A percentile compares a stretch with the other conserved stretches of the same genome.
phyloP scores from a whole-genome alignment of 805 yeast species.

The Aciculoconidium aculeatum region DNA sequence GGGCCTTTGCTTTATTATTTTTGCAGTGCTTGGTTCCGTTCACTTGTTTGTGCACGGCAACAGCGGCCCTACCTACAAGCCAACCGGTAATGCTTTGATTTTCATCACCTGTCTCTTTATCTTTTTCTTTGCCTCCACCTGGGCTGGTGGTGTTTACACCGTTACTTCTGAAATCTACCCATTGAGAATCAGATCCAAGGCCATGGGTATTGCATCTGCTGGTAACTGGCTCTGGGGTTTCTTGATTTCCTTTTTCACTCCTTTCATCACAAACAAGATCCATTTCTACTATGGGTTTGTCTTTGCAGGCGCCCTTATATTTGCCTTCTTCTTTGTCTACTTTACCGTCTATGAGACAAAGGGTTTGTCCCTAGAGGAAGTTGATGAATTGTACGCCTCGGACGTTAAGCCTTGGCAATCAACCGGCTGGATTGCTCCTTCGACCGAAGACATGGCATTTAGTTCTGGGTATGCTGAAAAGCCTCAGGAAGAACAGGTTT shows the following conservation, averaged over 20 bases:
- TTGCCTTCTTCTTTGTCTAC: slow-evolving; percentile 61
- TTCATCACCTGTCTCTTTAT: slow-evolving; percentile 60
- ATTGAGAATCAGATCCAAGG: slow-evolving; percentile 51
- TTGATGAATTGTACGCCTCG: slow-evolving; percentile 57
- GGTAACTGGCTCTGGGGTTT: slow-evolving; percentile 26
- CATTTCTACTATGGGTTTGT: slow-evolving; percentile 65
- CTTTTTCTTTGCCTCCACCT: slow-evolving; percentile 64
- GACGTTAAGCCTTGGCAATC: slow-evolving; percentile 36
- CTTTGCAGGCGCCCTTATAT: slow-evolving; percentile 56
- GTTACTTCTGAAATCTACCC: slow-evolving; percentile 67
- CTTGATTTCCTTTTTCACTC: slow-evolving; percentile 51
- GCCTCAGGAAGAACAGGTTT: slow-evolving; percentile 24
- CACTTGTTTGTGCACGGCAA: slow-evolving; percentile 36
- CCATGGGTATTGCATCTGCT: slow-evolving; percentile 24
- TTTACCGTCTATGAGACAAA: slow-evolving; percentile 72
- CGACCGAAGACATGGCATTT: slow-evolving; percentile 27
- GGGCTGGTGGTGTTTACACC: slow-evolving; percentile 69
- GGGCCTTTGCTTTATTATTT: slow-evolving; percentile 52
- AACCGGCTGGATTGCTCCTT: slow-evolving; percentile 45
- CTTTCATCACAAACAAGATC: slow-evolving; percentile 53
- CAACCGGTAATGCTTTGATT: slow-evolving; percentile 61
- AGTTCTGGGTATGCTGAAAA: slow-evolving; percentile 33
- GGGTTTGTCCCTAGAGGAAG: slow-evolving; percentile 78
- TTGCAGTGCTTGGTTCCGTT: slow-evolving; percentile 56
- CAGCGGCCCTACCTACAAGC: slow-evolving; percentile 33